Base-by-base conservation (phyloP, 805 yeast genomes). In the Millerozyma miso region DNA sequence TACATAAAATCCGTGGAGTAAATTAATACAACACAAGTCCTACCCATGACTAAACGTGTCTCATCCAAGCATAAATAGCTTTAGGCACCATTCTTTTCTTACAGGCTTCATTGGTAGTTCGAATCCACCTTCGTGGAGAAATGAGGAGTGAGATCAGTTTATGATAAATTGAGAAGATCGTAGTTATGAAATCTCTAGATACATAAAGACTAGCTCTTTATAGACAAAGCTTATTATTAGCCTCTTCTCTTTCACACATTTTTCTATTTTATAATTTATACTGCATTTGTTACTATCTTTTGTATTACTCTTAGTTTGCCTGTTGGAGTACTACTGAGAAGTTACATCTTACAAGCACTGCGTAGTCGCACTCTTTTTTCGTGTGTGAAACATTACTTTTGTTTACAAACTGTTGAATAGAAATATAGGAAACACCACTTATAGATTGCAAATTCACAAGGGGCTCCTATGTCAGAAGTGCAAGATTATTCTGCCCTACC, bases 401-500 rank as follows among this genome's bases (percentile, higher is more conserved):
- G 46, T 46, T 43, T 43, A 45, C 49, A 47, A 47, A 49, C 33
- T 38, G 44, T 43, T 36, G 23, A 18, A 29, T 12, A 19, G 23
- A 19, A 16, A n/a, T 29, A 10, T 16, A 19, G n/a, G 31, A 35
- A 31, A 19, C 36, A 23, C 20, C 23, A 14, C 3, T 33, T 4
- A 36, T 7, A 6, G 13, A 35, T 12, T 18, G 19, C 6, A 14
- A 13, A 23, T 37, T 32, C 29, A 14, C 16, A 19, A 14, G 32
- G 35, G 18, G 32, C 12, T 4, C 43, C 20, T 15, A 63, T 61
- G 67, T 47, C 65, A 34, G 85, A 56, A 31, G 63, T 81, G 40
- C 78, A 73, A 32, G 93, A 86, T 53, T 83, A 71, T 52, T 69
- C 81, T 18, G 54, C 71, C 4, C 66, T 88, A 35, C 81, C 95